Evolutionary conservation across 2,329 filamentous ascomycete genomes (phyloP).

Genomic region (Clonostachys rosea): DNA sequence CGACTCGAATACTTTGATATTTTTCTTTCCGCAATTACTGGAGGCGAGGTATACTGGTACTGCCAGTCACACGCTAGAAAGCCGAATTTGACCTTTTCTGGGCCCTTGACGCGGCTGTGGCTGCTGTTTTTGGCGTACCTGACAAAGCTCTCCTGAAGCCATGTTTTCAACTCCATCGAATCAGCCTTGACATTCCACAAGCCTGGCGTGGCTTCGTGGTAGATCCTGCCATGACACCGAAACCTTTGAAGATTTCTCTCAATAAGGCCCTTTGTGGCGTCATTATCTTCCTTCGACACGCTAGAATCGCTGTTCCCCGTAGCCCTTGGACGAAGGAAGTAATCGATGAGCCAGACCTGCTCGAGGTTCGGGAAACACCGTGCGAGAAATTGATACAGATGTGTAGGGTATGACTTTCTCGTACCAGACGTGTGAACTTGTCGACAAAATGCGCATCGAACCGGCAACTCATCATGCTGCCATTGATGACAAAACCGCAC

Average conservation of each 20-base stretch:
- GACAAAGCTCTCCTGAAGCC: conserved; percentile 30
- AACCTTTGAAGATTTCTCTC: conserved; percentile 17
- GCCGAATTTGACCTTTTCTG: conserved; percentile 31
- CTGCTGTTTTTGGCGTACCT: conserved; percentile 25
- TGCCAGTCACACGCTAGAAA: conserved; percentile 26
- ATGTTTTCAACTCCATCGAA: conserved; percentile 26
- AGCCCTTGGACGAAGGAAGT: conserved; percentile 26
- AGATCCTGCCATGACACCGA: conserved; percentile 17
- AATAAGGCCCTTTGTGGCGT: conserved; percentile 3
- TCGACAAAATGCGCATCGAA: conserved; percentile 14
- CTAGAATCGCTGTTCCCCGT: not conserved
- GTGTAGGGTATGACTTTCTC: conserved; percentile 25
- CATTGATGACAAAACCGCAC: conserved; percentile 35
- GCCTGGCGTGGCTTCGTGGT: conserved; percentile 22
- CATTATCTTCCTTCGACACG: not conserved
- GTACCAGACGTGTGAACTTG: conserved; percentile 12
- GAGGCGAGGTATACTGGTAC: not conserved
- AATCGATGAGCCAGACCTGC: conserved; percentile 39
- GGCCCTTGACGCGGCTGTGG: conserved; percentile 20
- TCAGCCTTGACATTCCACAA: conserved; percentile 27
- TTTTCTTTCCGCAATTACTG: not conserved
- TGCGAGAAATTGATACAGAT: conserved; percentile 37
- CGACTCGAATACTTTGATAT: conserved; percentile 15
- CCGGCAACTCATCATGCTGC: conserved; percentile 18
- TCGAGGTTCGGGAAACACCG: conserved; percentile 33